Percentiles rank a stretch among this genome's conserved stretches.
Evolutionary conservation across 2,329 filamentous ascomycete species (phyloP).

Genomic region (Colletotrichum gloeosporioides): DNA sequence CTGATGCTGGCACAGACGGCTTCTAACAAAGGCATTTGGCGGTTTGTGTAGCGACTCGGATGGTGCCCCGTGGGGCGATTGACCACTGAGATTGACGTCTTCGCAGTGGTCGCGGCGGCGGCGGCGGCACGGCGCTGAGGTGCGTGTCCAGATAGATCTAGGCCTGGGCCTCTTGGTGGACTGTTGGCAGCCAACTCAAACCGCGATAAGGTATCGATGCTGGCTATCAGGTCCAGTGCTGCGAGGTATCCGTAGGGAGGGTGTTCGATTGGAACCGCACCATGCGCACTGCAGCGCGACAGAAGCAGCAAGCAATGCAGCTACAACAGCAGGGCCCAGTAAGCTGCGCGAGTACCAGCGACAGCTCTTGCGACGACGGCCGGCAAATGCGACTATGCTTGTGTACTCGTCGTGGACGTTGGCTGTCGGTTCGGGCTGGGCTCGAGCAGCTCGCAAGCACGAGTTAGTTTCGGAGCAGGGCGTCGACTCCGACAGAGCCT

Average conservation of each 20-base stretch:
- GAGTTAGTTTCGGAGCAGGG: neutral
- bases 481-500: neutral
- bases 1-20: slow-evolving; percentile 9
- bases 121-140: neutral
- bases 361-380: neutral
- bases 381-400: neutral
- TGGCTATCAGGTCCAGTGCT: neutral
- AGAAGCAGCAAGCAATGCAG: neutral
- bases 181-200: neutral
- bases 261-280: neutral
- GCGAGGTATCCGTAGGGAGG: neutral
- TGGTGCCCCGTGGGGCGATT: neutral
- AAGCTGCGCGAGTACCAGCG: neutral
- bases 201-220: neutral
- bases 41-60: neutral
- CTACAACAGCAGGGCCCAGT: neutral
- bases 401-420: neutral
- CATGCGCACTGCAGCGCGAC: neutral
- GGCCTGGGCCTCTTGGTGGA: neutral
- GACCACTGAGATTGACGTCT: neutral
- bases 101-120: slow-evolving; percentile 5
- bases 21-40: slow-evolving; percentile 21
- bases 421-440: neutral
- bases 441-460: neutral
- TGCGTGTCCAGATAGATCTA: neutral